Base-by-base conservation (phyloP, 805 yeast species). In the Pichia sporocuriosa region DNA sequence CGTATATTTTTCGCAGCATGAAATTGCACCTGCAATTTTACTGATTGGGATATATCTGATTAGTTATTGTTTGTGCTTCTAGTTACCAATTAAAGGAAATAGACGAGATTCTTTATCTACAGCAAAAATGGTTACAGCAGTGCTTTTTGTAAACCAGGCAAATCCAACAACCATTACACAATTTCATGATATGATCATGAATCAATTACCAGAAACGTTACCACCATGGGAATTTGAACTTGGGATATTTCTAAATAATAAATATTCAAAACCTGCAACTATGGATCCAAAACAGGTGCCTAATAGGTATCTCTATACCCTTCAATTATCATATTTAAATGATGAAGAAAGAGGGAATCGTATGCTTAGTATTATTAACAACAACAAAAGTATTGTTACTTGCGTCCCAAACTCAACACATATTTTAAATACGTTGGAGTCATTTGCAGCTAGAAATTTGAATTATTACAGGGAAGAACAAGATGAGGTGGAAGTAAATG, bases 221-320 rank as follows among this genome's bases (percentile, higher is more conserved):
- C 87, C 77, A 2, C 70, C 77, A 34, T 84, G 94, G 94, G 67
- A 66, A 32, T 79, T 83, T 51, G 84, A 75, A 39, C 69, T 83
- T 49, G 79, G 75, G 52, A 74, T 85, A 28, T 84, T 78, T 57
- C 62, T 84, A 27, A 80, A 78, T 51, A 84, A 82, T 67, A 59
- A 75, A 50, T 63, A 66, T 63, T 65, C 77, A 16, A 59, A 65
- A 25, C 75, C 77, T 0, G 59, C 56, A 2, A 55, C 63, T 6
- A 51, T 58, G 8, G 49, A 52, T 10, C 58, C 70, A 1, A 58
- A 62, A 2, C 71, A 69, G 32, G 56, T 61, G 12, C 63, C 62
- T 6, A 62, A 70, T 27, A 65, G 70, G 47, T 75, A 67, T 42
- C 59, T 77, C 21, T 73, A 72, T 54, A 73, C 77, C 0, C 58